Percentiles rank a stretch among this genome's conserved stretches.
Conservation (phyloP, 2,329 filamentous ascomycete species). For the Fusarium sp. region DNA sequence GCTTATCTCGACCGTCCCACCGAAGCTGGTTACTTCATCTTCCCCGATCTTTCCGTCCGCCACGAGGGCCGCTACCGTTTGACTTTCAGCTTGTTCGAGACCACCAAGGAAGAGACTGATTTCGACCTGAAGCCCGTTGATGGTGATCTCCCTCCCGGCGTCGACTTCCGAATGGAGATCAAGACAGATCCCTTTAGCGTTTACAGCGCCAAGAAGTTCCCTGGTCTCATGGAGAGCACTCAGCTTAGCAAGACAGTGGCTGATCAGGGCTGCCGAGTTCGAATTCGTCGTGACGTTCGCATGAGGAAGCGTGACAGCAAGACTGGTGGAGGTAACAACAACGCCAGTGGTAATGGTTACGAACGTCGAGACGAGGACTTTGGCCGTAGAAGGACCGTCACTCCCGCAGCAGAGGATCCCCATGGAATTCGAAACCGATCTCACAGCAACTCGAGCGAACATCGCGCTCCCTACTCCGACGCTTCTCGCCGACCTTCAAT, state of each 20-base stretch:
- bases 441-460: slow-evolving; percentile 71
- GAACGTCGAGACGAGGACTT: slow-evolving; percentile 78
- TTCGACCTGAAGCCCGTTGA: slow-evolving; percentile 70
- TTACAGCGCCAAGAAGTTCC: slow-evolving; percentile 98
- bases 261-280: slow-evolving; percentile 96
- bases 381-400: slow-evolving; percentile 54
- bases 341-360: slow-evolving; percentile 60
- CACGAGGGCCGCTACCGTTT: slow-evolving; percentile 96
- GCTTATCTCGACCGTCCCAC: slow-evolving; percentile 91
- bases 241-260: slow-evolving; percentile 89
- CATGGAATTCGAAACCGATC: slow-evolving; percentile 67
- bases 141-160: slow-evolving; percentile 65
- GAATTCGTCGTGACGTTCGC: slow-evolving; percentile 92
- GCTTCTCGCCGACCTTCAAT: slow-evolving; percentile 63
- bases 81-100: slow-evolving; percentile 93
- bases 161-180: slow-evolving; percentile 90
- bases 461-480: slow-evolving; percentile 61
- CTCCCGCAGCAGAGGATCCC: slow-evolving; percentile 54
- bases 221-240: slow-evolving; percentile 91
- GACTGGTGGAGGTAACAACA: slow-evolving; percentile 61
- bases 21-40: slow-evolving; percentile 93
- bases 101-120: slow-evolving; percentile 88
- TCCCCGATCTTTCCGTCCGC: slow-evolving; percentile 94
- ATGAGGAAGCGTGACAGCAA: slow-evolving; percentile 89
- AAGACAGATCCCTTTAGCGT: slow-evolving; percentile 90